Evolutionary conservation across 2,329 filamentous ascomycete genomes (phyloP).

Genomic region (Xylariomycetidae sp.): DNA sequence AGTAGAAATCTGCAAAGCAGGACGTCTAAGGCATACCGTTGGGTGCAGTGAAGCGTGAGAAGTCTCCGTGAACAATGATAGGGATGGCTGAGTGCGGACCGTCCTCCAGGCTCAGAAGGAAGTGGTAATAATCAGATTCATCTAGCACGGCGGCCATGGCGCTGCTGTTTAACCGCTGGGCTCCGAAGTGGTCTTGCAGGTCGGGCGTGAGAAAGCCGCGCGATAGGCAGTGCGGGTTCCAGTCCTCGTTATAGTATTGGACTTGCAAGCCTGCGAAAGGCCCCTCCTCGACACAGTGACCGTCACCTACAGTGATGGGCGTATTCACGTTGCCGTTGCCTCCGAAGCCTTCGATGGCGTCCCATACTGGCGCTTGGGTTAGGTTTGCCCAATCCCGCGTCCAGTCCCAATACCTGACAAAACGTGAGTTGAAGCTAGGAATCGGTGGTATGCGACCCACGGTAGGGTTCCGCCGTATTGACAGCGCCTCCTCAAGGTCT

Average conservation of each 20-base stretch:
- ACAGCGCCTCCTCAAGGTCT: slow-evolving; percentile 4
- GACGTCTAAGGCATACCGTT: slow-evolving; percentile 6
- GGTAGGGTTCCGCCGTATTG: slow-evolving; percentile 4
- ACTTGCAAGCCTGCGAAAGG: slow-evolving; percentile 5
- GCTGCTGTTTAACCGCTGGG: slow-evolving; percentile 4
- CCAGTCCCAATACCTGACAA: slow-evolving; percentile 9
- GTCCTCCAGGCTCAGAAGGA: slow-evolving; percentile 4
- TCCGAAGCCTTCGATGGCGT: slow-evolving; percentile 2
- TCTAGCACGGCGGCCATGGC: slow-evolving; percentile 4
- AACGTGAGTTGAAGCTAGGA: slow-evolving; percentile 1
- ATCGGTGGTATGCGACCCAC: slow-evolving; percentile 1
- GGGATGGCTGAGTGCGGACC: slow-evolving; percentile 5
- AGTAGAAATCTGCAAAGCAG: no score
- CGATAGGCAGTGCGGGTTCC: slow-evolving; percentile 6
- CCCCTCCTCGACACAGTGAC: slow-evolving; percentile 6
- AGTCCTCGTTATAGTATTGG: slow-evolving; percentile 4
- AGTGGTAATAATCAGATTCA: no score
- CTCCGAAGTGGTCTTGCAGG: slow-evolving; percentile 2
- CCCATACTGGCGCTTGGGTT: slow-evolving; percentile 5
- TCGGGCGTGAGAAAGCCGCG: slow-evolving; percentile 4
- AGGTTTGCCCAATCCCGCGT: slow-evolving; percentile 2
- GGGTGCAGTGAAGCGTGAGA: slow-evolving; percentile 5
- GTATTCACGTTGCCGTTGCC: slow-evolving; percentile 4
- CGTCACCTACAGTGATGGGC: no score
- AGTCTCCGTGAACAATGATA: slow-evolving; percentile 5